Base-by-base conservation (phyloP, 2,329 filamentous ascomycete genomes). In the Ophiocordyceps camponoti-leonardi region DNA sequence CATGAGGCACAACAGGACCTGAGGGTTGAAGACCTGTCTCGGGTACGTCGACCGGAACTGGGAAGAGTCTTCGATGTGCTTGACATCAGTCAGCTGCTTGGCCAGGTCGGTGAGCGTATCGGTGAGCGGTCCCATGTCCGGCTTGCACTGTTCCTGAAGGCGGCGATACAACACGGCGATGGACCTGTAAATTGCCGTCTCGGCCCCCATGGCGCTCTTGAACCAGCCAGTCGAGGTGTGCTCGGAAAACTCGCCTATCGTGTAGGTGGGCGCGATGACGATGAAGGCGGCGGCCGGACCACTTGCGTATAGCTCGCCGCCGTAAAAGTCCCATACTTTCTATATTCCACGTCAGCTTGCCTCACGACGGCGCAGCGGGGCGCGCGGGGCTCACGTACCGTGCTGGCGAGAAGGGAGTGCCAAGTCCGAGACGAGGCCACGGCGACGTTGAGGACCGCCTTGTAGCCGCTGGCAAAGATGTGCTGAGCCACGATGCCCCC, bases 311-410 rank as follows among this genome's bases (percentile, higher is more conserved):
- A 57, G 56, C 0, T 41, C 42, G 0, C 51, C 49, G 1, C 50
- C 49, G 2, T 48, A 42, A 23, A 57, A 54, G 16, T 63, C 53
- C 48, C 52, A 61, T 1, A 60, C 46, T 14, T 55, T 55, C 57
- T 60, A 19, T 28, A 41, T 2, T 6, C 12, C 2, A 13, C 33
- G 33, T 50, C 22, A 46, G 45, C 10, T 18, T 12, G 13, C 4
- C 28, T 11, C 22, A 16, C 28, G 20, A 8, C 14, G 7, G 10
- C 8, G 12, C 16, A 41, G 23, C 22, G 22, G 4, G 22, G 22
- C 22, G 4, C 22, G 22, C n/a, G n/a, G 22, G 8, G 18, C 40
- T 16, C 5, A 50, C 54, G 44, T 44, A 58, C 58, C 26, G 56
- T 50, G 3, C 52, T 56, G 5, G 44, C 46, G 7, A 51, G 49